These are phyloP conservation scores for Argentina anserina DNA, from an alignment of 306 rosid genomes.

Conservation along the genomic window DNA sequence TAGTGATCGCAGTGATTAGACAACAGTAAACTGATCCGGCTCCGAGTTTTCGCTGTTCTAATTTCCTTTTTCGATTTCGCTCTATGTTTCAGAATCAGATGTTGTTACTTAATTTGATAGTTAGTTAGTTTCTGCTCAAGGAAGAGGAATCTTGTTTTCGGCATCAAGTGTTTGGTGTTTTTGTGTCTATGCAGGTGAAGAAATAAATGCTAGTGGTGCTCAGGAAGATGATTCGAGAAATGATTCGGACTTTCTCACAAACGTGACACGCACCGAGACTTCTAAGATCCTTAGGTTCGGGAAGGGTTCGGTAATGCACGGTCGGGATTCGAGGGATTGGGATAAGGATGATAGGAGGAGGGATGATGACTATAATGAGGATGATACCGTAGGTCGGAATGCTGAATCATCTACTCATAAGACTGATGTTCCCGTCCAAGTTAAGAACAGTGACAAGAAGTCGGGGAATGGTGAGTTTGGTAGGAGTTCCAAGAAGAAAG, in stretches of 20 bases:
- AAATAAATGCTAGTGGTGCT: constrained; percentile 32
- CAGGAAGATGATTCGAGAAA: constrained; percentile 53
- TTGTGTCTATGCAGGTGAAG: constrained; percentile 48
- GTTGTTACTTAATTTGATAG: neutral
- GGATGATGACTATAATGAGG: constrained; percentile 81
- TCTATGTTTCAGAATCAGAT: no score
- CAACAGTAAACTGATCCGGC: neutral
- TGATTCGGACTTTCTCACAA: constrained; percentile 75
- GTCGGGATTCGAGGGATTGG: constrained; percentile 95
- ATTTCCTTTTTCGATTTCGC: no score
- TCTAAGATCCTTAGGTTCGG: constrained; percentile 73
- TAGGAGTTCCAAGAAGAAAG: constrained; percentile 40
- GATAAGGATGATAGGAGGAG: constrained; percentile 96
- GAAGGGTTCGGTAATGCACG: constrained; percentile 61
- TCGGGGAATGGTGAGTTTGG: constrained; percentile 34
- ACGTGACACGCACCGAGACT: constrained; percentile 69
- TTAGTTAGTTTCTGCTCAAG: neutral
- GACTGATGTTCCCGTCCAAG: constrained; percentile 30
- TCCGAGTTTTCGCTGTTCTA: neutral
- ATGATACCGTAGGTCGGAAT: constrained; percentile 26
- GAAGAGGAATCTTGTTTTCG: constrained; percentile 1
- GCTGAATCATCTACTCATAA: constrained; percentile 28
- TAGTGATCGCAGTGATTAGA: neutral
- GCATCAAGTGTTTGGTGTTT: constrained; percentile 19
- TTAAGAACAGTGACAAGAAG: constrained; percentile 28